Base-by-base conservation (phyloP, 2,329 filamentous ascomycete species). In the Penicillium sp. region DNA sequence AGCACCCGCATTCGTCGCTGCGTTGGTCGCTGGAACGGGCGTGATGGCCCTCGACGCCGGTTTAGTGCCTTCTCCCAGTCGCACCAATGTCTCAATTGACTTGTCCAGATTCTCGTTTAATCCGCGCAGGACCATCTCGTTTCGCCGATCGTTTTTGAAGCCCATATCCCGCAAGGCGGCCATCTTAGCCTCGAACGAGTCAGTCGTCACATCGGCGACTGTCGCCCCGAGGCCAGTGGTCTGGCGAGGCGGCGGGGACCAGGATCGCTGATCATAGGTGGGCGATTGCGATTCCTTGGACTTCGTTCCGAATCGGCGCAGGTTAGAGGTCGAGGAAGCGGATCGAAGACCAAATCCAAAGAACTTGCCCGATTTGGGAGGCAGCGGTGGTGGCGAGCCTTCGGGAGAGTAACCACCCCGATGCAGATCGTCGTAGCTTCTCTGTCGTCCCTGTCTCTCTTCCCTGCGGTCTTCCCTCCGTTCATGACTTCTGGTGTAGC, bases 131-230 rank as follows among this genome's bases (percentile, higher is more conserved):
- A 97, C 87, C 55, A 89, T 87, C 4, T 87, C 83, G 71, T 97
- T 98, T 61, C 90, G 87, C 68, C 89, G 91, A 45, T 89, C 87
- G 73, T 99, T 93, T 4, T 81, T 82, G 70, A 99, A 99, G 0
- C 95, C 95, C 93, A 98, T 96, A 59, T 97, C 93, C 58, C 88
- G 86, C 59, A 99, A 79, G 55, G 87, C 88, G 3, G 83, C 82
- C 73, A 98, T 78, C 75, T 98, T 98, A 53, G 84, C 83, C 46
- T 96, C 92, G 57, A 88, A 83, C 68, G 69, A 81, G 62, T 57
- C 64, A 16, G 67, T 77, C 69, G 60, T 71, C 42, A 76, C 80
- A 61, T 81, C 79, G 30, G 74, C 84, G 28, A 95, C 81, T 51
- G 85, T 88, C 11, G 88, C 86, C 3, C 90, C 90, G 73, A 94